Conservation (phyloP, 768 basidiomycete genomes). For the Sistotremastrum suecicum region DNA sequence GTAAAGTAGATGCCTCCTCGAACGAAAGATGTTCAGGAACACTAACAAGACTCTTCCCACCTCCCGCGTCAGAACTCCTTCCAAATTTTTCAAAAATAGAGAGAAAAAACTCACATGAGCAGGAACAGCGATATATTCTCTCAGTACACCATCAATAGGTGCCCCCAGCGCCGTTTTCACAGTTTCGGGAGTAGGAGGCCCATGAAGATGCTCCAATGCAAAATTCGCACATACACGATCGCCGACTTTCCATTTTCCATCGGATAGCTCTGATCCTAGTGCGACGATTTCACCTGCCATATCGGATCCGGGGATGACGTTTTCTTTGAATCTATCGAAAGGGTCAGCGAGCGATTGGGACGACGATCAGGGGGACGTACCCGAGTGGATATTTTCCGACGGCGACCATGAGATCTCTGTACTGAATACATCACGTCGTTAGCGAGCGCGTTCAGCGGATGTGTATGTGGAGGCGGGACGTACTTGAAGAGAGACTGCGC, state of each 20-base stretch:
- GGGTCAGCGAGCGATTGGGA: constrained; percentile 16
- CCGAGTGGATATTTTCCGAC: constrained; percentile 24
- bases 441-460: too few relatives aligned
- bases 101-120: constrained; percentile 19
- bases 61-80: background rate
- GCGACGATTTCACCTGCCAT: constrained; percentile 44
- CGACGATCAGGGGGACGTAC: constrained; percentile 16
- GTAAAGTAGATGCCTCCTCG: constrained; percentile 51
- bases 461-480: too few relatives aligned
- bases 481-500: constrained; percentile 43
- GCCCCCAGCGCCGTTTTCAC: constrained; percentile 30
- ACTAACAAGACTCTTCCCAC: constrained; percentile 22
- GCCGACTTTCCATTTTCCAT: constrained; percentile 35
- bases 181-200: constrained; percentile 24
- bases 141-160: constrained; percentile 34
- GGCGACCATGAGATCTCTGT: constrained; percentile 34
- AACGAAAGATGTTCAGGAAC: constrained; percentile 45
- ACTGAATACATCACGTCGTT: constrained; percentile 16
- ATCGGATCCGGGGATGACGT: constrained; percentile 28
- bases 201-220: constrained; percentile 30
- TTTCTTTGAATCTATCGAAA: constrained; percentile 11
- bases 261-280: constrained; percentile 16
- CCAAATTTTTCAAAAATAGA: background rate
- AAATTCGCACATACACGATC: constrained; percentile 46
- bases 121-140: constrained; percentile 38